A percentile compares a stretch with the other conserved stretches of the same genome.
Conservation (phyloP, 805 yeast genomes). For the Debaryomyces castellii region DNA sequence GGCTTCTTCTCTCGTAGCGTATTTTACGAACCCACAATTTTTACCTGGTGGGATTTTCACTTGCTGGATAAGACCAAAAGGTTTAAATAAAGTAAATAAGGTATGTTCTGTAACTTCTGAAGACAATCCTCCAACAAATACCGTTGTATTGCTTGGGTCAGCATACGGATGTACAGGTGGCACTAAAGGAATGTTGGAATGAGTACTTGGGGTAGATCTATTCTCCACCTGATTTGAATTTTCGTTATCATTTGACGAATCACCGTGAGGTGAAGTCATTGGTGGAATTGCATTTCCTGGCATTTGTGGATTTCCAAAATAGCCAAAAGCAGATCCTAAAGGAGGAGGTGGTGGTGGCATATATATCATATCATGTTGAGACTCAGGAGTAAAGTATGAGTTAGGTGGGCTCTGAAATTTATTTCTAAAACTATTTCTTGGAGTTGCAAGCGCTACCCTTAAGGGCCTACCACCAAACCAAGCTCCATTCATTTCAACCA, state of each 20-base stretch:
- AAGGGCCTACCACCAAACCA: slow-evolving; percentile 79
- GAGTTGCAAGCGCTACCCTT: slow-evolving; percentile 78
- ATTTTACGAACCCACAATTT: slow-evolving; percentile 89
- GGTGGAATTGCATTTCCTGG: slow-evolving; percentile 10
- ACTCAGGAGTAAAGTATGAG: slow-evolving; percentile 7
- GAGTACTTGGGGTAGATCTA: slow-evolving; percentile 7
- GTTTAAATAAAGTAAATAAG: slow-evolving; percentile 59
- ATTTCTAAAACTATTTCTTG: slow-evolving; percentile 43
- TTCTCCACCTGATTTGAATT: background rate
- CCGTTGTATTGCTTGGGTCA: slow-evolving; percentile 71
- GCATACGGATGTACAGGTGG: slow-evolving; percentile 27
- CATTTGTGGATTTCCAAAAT: slow-evolving; percentile 12
- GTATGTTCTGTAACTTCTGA: slow-evolving; percentile 62
- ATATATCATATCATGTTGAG: slow-evolving; percentile 14
- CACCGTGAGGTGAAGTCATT: slow-evolving; percentile 3
- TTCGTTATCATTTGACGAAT: slow-evolving; percentile 1
- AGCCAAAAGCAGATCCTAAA: slow-evolving; percentile 12
- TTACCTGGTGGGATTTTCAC: slow-evolving; percentile 79
- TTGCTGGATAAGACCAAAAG: slow-evolving; percentile 68
- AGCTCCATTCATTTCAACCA: slow-evolving; percentile 73
- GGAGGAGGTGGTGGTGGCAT: slow-evolving; percentile 14
- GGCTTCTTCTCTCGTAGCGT: slow-evolving; percentile 72
- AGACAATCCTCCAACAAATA: slow-evolving; percentile 77
- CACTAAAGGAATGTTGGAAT: background rate
- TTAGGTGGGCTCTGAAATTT: slow-evolving; percentile 5